A percentile compares a stretch with the other conserved stretches of the same genome.
Conservation (phyloP, 2,329 filamentous ascomycete species). For the Trichoderma guizhouense region DNA sequence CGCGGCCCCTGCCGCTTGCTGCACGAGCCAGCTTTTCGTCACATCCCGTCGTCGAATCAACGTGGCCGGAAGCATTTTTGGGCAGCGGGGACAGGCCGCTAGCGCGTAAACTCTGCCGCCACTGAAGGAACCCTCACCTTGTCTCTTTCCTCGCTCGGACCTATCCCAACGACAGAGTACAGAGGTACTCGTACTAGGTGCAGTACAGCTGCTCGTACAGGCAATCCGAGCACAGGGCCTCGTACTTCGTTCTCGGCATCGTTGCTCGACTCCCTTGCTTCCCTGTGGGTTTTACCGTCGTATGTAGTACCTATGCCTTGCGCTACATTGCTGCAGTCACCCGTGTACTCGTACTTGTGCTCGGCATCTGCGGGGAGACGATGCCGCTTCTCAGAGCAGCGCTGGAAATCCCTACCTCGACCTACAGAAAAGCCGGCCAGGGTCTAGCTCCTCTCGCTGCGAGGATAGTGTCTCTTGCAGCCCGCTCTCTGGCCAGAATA, state of each 20-base stretch:
- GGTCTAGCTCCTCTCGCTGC: background rate
- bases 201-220: background rate
- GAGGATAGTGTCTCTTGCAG: background rate
- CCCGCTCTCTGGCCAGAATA: background rate
- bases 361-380: conserved; percentile 2
- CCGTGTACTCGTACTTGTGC: conserved; percentile 5
- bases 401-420: background rate
- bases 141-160: background rate
- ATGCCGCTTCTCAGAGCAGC: background rate
- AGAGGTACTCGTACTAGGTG: background rate
- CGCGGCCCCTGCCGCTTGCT: conserved; percentile 43
- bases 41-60: conserved; percentile 41
- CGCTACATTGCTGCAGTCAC: background rate
- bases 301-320: background rate
- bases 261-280: background rate
- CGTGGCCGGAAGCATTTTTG: conserved; percentile 18
- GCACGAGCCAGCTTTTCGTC: conserved; percentile 44
- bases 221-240: background rate
- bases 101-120: conserved; percentile 18
- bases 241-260: conserved; percentile 1
- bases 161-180: background rate
- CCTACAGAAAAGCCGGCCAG: background rate
- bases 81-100: conserved; percentile 10
- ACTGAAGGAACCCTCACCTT: conserved; percentile 16
- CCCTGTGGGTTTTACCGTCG: background rate